These are phyloP conservation scores for Boletellus ananiceps DNA, from an alignment of 768 basidiomycete genomes.

Conservation along the genomic window DNA sequence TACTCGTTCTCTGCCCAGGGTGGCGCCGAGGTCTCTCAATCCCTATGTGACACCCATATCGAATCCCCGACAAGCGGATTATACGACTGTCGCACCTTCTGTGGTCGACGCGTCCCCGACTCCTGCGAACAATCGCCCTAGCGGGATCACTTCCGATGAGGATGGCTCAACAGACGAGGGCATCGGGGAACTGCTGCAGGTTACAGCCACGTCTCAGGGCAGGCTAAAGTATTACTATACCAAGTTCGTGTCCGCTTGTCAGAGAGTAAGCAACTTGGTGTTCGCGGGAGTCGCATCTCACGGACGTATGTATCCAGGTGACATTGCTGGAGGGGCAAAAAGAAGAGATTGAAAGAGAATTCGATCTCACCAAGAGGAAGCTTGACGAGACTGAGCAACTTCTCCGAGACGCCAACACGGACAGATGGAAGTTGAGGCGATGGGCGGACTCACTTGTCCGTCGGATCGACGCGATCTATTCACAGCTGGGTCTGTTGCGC, in stretches of 20 bases:
- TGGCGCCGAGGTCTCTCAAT: conserved; percentile 15
- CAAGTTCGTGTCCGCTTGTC: conserved; percentile 9
- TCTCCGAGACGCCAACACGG: conserved; percentile 15
- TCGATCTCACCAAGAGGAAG: conserved; percentile 9
- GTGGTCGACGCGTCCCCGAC: conserved; percentile 5
- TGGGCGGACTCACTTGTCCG: conserved; percentile 10
- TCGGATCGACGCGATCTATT: conserved; percentile 8
- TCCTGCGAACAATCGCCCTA: neutral
- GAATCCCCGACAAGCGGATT: conserved; percentile 15
- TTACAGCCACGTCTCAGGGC: conserved; percentile 15
- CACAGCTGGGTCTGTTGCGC: conserved; percentile 8
- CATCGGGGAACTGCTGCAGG: conserved; percentile 11
- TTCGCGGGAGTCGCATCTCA: conserved; percentile 1
- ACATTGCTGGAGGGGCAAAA: conserved; percentile 15
- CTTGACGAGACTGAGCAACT: conserved; percentile 18
- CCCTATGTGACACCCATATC: conserved; percentile 26
- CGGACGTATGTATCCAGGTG: conserved; percentile 2
- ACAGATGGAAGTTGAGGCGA: conserved; percentile 10
- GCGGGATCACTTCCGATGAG: neutral
- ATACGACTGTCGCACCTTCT: neutral
- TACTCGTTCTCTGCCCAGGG: conserved; percentile 1
- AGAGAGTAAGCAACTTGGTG: conserved; percentile 5
- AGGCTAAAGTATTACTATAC: conserved; percentile 9
- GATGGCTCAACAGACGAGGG: neutral
- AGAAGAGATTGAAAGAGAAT: conserved; percentile 13